Evolutionary conservation across 257 asterid species (phyloP), one percentile per base, ranked within the genome.

Genomic region (Salvia splendens): DNA sequence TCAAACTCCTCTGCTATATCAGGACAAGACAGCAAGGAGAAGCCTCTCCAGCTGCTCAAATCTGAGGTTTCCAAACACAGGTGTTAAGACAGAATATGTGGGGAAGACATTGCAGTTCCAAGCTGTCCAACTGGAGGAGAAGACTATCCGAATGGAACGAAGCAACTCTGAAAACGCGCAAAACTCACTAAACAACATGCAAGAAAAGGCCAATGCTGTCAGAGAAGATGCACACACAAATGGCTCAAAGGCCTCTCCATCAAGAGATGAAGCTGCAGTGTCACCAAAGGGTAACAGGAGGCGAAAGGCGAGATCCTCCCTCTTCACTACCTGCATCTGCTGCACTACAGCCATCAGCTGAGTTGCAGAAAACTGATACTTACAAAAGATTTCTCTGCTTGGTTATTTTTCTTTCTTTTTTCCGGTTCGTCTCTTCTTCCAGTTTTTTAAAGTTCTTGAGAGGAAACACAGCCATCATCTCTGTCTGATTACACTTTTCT

Each of bases 281-380:
- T 73, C 85, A 33, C 60, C 73, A 1, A 67, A 75, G 64, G 73
- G 54, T 15, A 77, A 68, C 24, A 78, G 73, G 8, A 82, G 79
- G 55, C 74, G 82, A 46, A 89, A 73, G 81, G 73, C 78, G 8
- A 80, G 78, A 57, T 73, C 95, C 49, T 89, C 89, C n/a, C 75
- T 89, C 68, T 85, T 89, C 82, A 79, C 83, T 45, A 81, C 92
- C 45, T 89, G 96, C 87, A 75, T 89, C 1, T 89, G 96, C 66
- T 89, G 96, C 86, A 74, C 87, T 48, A 73, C 92, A 57, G 80
- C 79, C 59, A 78, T 78, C 36, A 76, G 75, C 77, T 78, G 54
- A 65, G 28, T 64, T 50, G 35, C n/a, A 36, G 53, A 5, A 2
- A 60, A 36, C 41, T 45, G 11, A 46, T 47, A 38, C 8, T 40